Evolutionary conservation across 495 filamentous ascomycete species (phyloP), one percentile per base, ranked within the genome.

Genomic region (Lasiosphaeria miniovina): DNA sequence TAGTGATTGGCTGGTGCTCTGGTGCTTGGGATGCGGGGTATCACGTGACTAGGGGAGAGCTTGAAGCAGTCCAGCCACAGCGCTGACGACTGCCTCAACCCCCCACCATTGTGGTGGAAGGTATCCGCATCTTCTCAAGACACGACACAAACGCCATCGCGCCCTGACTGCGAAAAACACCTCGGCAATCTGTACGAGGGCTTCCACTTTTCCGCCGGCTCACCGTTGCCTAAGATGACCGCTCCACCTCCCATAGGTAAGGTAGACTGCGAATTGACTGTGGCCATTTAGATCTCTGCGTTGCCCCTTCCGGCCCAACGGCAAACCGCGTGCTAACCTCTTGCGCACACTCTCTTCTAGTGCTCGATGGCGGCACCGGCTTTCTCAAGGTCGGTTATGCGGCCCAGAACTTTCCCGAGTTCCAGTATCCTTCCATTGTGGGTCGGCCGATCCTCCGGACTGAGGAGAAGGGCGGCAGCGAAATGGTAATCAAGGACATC

Each of bases 351-450:
- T 67, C 36, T 31, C 34, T 67, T 71, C 3, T 55, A 98, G 94
- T 98, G 71, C 93, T 98, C 84, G 94, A 98, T 85, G 95, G 95
- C 84, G 94, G 94, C 77, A 98, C 94, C 70, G 94, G 94, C 75
- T 99, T 98, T 85, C 88, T 98, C 75, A 99, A 99, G 79, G 94
- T 96, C 77, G 94, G 94, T 74, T 98, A 97, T 82, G 95, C 94
- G 61, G 92, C 85, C 63, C 90, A 98, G 84, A 98, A 99, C 80
- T 99, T 98, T 77, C 94, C 94, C 70, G 93, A 97, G 82, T 89
- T 92, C 75, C 94, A 98, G 77, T 97, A 90, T 81, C 94, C 94
- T 55, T 96, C 93, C 66, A 97, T 98, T 77, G 91, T 99, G 78
- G 94, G 94, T 72, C 90, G 95, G 66, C 94, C 94, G 52, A 98